Evolutionary conservation across 345 rosid species (phyloP), one percentile per base, ranked within the genome.

Genomic region (Clarkia xantiana): DNA sequence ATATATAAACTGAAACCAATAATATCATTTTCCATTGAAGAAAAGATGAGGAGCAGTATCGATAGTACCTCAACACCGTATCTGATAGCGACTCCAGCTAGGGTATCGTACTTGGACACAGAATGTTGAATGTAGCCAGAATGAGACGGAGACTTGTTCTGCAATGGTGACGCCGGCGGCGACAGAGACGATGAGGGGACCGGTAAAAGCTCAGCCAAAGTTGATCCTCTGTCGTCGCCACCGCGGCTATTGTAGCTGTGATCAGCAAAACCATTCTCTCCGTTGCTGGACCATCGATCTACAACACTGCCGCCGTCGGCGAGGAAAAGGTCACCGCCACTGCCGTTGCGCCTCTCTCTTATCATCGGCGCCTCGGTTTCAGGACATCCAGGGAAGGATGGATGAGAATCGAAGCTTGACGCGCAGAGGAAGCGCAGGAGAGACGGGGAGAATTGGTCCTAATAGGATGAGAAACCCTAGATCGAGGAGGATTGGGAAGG

Each of bases 21-120:
- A 10, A 18, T n/a, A n/a, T 13, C 14, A 16, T 10, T n/a, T 44
- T n/a, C n/a, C n/a, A 18, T 15, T 18, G 47, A 44, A 18, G 16
- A 44, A 44, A 15, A 12, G 14, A 4, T 15, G 16, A 44, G 3
- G 2, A 44, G 10, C 16, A n/a, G 18, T 44, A 6, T 15, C 10
- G 47, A 44, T 45, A 40, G 43, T 65, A 78, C 95, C 87, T 90
- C 94, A 20, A 86, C 94, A 4, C 95, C 95, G 51, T 90, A 83
- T 58, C 81, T 80, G 22, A 89, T 89, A 47, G 97, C 97, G 39
- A 89, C 71, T 38, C 97, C 97, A 34, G 94, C 97, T 10, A 83
- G 91, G 49, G 95, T 86, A 55, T 90, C 93, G 45, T 78, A 60
- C 52, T 75, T 80, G 25, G 96, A 83, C 29, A 91, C 87, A 0